A percentile compares a stretch with the other conserved stretches of the same genome.
phyloP scores from a whole-genome alignment of 2,329 filamentous ascomycete species.

The Drechslerella dactyloides region DNA sequence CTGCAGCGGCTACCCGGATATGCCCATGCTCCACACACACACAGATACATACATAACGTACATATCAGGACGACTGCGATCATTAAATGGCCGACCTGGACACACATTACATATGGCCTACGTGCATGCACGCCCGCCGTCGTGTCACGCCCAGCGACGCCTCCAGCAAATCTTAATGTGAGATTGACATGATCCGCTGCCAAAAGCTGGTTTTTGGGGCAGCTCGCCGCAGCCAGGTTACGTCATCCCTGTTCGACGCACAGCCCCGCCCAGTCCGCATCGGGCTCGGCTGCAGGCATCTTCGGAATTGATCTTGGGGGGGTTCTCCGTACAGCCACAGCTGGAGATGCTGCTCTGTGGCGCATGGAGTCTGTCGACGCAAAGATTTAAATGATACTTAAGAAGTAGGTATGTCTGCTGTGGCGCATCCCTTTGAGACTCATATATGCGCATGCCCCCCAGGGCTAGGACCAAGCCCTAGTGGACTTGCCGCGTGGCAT shows the following conservation, averaged over 20 bases:
- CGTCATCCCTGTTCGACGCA: constrained; percentile 26
- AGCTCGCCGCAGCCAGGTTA: constrained; percentile 15
- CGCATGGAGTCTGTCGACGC: no score
- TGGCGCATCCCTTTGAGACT: no score
- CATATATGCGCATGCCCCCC: no score
- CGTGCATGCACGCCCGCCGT: neutral
- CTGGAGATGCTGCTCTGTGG: neutral
- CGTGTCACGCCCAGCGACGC: neutral
- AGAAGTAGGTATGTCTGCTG: no score
- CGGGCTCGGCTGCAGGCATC: neutral
- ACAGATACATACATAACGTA: no score
- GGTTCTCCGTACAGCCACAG: constrained; percentile 27
- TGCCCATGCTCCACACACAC: neutral
- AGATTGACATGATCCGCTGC: neutral
- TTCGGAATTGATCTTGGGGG: neutral
- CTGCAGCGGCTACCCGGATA: neutral
- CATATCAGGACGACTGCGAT: neutral
- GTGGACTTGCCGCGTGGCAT: no score
- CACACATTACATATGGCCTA: neutral
- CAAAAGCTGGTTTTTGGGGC: constrained; percentile 12
- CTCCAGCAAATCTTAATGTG: neutral
- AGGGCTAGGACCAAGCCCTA: no score
- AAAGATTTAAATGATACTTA: no score
- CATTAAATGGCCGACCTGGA: neutral
- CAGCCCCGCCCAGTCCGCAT: neutral